Evolutionary conservation across 1,139 yeast genomes (phyloP).

Genomic region (Blastobotrys aristatus): DNA sequence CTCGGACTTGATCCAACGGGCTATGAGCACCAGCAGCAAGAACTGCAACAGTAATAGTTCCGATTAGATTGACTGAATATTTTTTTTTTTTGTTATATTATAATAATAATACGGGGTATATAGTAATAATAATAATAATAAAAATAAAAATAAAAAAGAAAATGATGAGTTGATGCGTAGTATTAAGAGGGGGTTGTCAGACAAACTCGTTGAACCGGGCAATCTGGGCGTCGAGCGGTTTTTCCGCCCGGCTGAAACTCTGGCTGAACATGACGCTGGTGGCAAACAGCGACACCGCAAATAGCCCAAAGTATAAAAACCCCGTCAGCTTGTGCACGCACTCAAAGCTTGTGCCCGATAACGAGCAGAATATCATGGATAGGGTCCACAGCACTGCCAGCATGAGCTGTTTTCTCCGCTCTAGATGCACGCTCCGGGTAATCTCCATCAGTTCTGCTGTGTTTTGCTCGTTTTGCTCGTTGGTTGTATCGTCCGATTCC

Average conservation of each 20-base stretch:
- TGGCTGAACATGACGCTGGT: not conserved
- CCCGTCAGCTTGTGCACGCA: slow-evolving; percentile 8
- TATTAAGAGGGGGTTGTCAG: no score
- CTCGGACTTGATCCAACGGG: slow-evolving; percentile 10
- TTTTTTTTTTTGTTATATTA: not conserved
- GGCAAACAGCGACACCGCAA: not conserved
- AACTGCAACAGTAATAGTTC: not conserved
- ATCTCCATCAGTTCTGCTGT: not conserved
- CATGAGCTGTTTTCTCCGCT: not conserved
- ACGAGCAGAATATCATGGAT: slow-evolving; percentile 6
- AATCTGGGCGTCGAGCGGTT: not conserved
- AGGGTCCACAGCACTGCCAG: slow-evolving; percentile 1
- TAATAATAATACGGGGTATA: no score
- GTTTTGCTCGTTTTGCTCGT: not conserved
- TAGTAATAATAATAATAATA: no score
- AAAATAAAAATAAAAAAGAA: no score
- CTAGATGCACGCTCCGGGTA: not conserved
- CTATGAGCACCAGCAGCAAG: slow-evolving; percentile 6
- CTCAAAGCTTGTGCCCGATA: slow-evolving; percentile 6
- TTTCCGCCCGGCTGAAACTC: not conserved
- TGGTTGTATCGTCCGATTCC: not conserved
- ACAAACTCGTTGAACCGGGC: not conserved
- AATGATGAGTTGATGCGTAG: no score
- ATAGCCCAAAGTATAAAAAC: slow-evolving; percentile 5
- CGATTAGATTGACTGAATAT: not conserved